These are phyloP conservation scores for Angomonas deanei DNA, from an alignment of 208 protist genomes.

Conservation along the genomic window DNA sequence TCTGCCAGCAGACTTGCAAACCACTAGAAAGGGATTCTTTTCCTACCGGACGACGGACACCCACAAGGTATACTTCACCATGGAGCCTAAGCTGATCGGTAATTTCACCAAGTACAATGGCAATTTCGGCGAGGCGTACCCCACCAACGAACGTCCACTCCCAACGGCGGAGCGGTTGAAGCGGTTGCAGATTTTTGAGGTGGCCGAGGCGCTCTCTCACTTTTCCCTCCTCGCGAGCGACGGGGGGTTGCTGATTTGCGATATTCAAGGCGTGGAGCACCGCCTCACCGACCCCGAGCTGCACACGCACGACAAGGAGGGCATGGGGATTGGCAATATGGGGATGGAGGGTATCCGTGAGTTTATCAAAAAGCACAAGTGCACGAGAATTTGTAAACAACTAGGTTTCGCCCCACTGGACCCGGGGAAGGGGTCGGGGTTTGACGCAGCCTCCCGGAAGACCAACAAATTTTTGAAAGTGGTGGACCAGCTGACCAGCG, in stretches of 20 bases:
- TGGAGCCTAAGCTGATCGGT: slow-evolving; percentile 57
- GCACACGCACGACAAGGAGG: slow-evolving; percentile 52
- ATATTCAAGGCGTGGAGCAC: slow-evolving; percentile 61
- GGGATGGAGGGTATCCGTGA: slow-evolving; percentile 46
- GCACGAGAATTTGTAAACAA: slow-evolving; percentile 46
- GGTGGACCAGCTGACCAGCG: not conserved
- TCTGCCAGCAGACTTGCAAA: slow-evolving; percentile 30
- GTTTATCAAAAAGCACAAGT: slow-evolving; percentile 41
- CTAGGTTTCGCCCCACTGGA: slow-evolving; percentile 23
- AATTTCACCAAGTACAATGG: slow-evolving; percentile 82
- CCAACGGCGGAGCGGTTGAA: slow-evolving; percentile 15
- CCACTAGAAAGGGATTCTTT: slow-evolving; percentile 48
- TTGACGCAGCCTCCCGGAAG: not conserved
- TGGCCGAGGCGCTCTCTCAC: slow-evolving; percentile 78
- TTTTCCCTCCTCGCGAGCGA: slow-evolving; percentile 52
- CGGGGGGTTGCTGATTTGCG: slow-evolving; percentile 49
- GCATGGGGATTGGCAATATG: slow-evolving; percentile 65
- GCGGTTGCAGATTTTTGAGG: slow-evolving; percentile 35
- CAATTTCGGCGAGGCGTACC: slow-evolving; percentile 64
- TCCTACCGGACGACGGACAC: slow-evolving; percentile 56
- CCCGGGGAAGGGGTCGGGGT: not conserved
- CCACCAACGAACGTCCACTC: slow-evolving; percentile 33
- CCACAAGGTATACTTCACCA: slow-evolving; percentile 47
- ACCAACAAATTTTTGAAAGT: not conserved
- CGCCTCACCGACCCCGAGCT: slow-evolving; percentile 69